These are phyloP conservation scores for Physocladia obscura DNA, from an alignment of 192 early-diverging fungal genomes.

Conservation along the genomic window DNA sequence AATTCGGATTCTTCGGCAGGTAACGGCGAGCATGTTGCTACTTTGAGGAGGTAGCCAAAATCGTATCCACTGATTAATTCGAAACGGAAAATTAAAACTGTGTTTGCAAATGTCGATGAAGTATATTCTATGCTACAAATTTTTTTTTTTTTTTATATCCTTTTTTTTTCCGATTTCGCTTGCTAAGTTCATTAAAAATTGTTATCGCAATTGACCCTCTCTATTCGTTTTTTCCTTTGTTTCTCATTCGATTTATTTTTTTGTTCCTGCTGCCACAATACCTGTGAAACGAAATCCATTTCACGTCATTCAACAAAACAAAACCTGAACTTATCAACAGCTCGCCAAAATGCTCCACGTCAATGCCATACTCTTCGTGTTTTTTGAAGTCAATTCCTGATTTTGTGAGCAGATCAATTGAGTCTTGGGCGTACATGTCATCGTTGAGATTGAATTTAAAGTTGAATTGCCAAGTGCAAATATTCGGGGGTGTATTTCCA, in stretches of 20 bases:
- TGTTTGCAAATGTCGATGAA: neutral
- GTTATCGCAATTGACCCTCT: no score
- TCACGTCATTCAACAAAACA: conserved; percentile 89
- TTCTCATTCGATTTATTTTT: no score
- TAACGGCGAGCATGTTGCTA: conserved; percentile 85
- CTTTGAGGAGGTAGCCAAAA: conserved; percentile 96
- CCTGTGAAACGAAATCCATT: conserved; percentile 99
- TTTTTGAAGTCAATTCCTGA: conserved; percentile 98
- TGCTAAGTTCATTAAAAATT: no score
- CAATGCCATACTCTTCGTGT: conserved; percentile 94
- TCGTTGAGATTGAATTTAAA: conserved; percentile 91
- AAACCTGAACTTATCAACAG: conserved; percentile 95
- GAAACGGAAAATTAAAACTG: neutral
- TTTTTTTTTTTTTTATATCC: neutral
- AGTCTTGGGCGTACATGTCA: conserved; percentile 99
- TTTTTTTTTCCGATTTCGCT: no score
- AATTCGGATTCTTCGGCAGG: conserved; percentile 95
- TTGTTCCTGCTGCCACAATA: no score
- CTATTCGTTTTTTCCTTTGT: no score
- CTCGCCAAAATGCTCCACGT: conserved; percentile 94
- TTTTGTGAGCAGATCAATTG: conserved; percentile 94
- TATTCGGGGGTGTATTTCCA: conserved; percentile 81
- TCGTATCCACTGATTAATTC: conserved; percentile 79
- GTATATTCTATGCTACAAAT: neutral
- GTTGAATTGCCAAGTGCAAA: conserved; percentile 98